Conservation (phyloP, 2,329 filamentous ascomycete genomes). For the Beauveria sp. region DNA sequence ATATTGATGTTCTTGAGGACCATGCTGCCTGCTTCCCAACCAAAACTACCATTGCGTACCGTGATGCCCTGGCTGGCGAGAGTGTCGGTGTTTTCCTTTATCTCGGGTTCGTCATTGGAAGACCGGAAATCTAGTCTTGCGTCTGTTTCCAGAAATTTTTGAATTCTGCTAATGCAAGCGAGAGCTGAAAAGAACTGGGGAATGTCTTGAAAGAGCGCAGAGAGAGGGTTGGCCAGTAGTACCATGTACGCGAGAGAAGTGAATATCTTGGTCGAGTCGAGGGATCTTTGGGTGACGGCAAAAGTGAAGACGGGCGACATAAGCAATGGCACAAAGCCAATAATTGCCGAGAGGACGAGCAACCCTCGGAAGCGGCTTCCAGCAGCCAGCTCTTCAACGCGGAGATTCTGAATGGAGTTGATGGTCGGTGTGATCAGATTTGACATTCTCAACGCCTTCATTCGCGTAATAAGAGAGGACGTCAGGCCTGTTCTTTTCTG, state of each 20-base stretch:
- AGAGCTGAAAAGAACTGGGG: constrained; percentile 5
- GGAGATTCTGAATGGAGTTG: constrained; percentile 18
- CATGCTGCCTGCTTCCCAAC: constrained; percentile 18
- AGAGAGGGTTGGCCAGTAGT: constrained; percentile 13
- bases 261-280: constrained; percentile 17
- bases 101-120: too few relatives aligned
- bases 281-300: constrained; percentile 13
- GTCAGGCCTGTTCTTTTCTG: constrained; percentile 35
- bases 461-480: constrained; percentile 31
- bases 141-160: constrained; percentile 12
- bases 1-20: constrained; percentile 17
- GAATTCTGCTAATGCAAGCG: constrained; percentile 9
- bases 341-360: constrained; percentile 10
- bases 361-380: constrained; percentile 15
- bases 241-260: constrained; percentile 16
- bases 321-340: constrained; percentile 23
- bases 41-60: constrained; percentile 14
- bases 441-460: constrained; percentile 39
- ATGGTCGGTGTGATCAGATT: constrained; percentile 22
- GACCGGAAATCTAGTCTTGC: neutral
- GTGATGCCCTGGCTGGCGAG: too few relatives aligned
- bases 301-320: constrained; percentile 22
- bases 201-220: constrained; percentile 11
- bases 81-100: too few relatives aligned
- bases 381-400: constrained; percentile 16